These are phyloP conservation scores for Kuraishia capsulata DNA, from an alignment of 805 yeast species.

Conservation along the genomic window DNA sequence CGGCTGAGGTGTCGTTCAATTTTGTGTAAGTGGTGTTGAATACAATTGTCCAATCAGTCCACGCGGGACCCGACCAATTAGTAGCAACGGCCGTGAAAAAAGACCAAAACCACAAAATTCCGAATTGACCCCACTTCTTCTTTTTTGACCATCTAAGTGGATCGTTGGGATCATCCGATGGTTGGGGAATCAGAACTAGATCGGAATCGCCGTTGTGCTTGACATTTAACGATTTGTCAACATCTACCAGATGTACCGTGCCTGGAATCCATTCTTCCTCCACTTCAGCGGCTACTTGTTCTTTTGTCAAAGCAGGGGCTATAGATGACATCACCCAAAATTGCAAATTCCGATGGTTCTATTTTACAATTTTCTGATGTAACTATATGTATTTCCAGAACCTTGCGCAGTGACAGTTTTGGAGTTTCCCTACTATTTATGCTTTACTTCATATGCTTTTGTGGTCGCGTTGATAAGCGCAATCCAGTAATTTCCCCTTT, in stretches of 20 bases:
- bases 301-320: no score
- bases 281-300: conserved; percentile 2
- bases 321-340: no score
- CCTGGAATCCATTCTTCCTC: conserved; percentile 29
- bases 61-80: conserved; percentile 26
- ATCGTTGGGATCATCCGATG: conserved; percentile 29
- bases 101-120: conserved; percentile 27
- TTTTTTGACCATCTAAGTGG: conserved; percentile 23
- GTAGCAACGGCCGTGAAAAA: conserved; percentile 22
- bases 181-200: conserved; percentile 26
- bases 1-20: conserved; percentile 20
- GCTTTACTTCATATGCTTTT: no score
- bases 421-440: no score
- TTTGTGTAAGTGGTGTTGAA: conserved; percentile 21
- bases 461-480: no score
- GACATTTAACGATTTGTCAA: conserved; percentile 16
- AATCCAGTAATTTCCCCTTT: no score
- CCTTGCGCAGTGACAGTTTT: no score
- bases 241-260: conserved; percentile 38
- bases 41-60: conserved; percentile 22
- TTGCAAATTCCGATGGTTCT: no score
- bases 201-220: conserved; percentile 16
- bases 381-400: no score
- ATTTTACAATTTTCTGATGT: no score
- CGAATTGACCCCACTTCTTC: conserved; percentile 25